Evolutionary conservation across 106 monocot genomes (phyloP).

Genomic region (Cymbidium sinense): DNA sequence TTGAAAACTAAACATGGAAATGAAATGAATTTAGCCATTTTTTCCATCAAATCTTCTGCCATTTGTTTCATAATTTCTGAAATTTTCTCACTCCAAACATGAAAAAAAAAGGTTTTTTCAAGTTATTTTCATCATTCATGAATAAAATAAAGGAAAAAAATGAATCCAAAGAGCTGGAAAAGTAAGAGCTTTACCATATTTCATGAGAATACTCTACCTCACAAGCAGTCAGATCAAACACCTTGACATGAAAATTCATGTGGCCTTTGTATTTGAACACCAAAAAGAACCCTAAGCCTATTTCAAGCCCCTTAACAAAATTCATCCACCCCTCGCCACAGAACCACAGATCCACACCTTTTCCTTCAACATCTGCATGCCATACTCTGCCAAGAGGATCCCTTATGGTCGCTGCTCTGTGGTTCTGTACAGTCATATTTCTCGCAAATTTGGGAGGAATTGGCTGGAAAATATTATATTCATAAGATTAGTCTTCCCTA

Average conservation of each 20-base stretch:
- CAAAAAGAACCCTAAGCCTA: conserved; percentile 7
- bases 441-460: conserved; percentile 4
- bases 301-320: neutral
- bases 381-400: conserved; percentile 3
- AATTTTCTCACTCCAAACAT: too few relatives aligned
- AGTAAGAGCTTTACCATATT: neutral
- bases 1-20: neutral
- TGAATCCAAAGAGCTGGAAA: too few relatives aligned
- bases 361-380: neutral
- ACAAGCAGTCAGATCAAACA: conserved; percentile 10
- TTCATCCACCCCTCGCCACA: conserved; percentile 3
- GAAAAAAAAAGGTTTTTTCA: too few relatives aligned
- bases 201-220: conserved; percentile 7
- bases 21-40: too few relatives aligned
- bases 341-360: neutral
- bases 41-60: too few relatives aligned
- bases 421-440: neutral
- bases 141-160: too few relatives aligned
- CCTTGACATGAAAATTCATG: conserved; percentile 4
- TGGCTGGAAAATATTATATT: neutral
- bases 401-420: conserved; percentile 1
- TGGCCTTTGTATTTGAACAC: conserved; percentile 9
- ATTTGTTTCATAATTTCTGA: too few relatives aligned
- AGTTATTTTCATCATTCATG: too few relatives aligned
- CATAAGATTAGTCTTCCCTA: neutral